Percentiles rank a stretch among this genome's conserved stretches.
These are phyloP conservation scores for Schizophyllum commune DNA, from an alignment of 1,284 basidiomycete genomes.

Conservation along the genomic window DNA sequence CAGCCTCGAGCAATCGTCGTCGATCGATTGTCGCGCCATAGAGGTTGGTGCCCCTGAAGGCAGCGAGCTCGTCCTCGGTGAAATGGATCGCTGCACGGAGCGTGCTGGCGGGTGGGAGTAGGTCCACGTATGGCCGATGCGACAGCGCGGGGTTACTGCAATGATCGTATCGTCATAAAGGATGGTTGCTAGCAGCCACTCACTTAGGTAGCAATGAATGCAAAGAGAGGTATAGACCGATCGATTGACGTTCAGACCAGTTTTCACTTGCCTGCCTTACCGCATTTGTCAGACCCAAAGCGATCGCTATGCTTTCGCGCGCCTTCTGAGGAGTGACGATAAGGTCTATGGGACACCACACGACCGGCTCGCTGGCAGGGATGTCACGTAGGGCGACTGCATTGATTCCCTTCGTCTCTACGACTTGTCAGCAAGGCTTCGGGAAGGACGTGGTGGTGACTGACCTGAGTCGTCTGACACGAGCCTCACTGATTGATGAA, in stretches of 20 bases:
- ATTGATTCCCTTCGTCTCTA: slow-evolving; percentile 48
- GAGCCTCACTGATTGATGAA: slow-evolving; percentile 27
- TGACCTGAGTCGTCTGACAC: slow-evolving; percentile 2
- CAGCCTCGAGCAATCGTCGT: slow-evolving; percentile 9
- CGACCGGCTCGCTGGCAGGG: slow-evolving; percentile 44
- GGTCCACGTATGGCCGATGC: slow-evolving; percentile 60
- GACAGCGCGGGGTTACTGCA: slow-evolving; percentile 22
- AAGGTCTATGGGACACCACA: slow-evolving; percentile 70
- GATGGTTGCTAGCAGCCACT: slow-evolving; percentile 7
- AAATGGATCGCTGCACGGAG: slow-evolving; percentile 79
- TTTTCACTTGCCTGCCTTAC: slow-evolving; percentile 18
- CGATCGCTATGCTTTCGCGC: slow-evolving; percentile 29
- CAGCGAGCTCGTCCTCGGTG: slow-evolving; percentile 47
- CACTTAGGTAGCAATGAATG: slow-evolving; percentile 54
- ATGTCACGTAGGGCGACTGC: slow-evolving; percentile 47
- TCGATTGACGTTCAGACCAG: slow-evolving; percentile 68
- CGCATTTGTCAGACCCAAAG: slow-evolving; percentile 25
- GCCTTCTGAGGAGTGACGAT: slow-evolving; percentile 58
- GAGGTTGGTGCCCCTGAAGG: slow-evolving; percentile 72
- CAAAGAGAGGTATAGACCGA: slow-evolving; percentile 63
- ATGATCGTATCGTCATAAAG: slow-evolving; percentile 9
- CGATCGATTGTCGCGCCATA: slow-evolving; percentile 66
- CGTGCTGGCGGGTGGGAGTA: slow-evolving; percentile 48
- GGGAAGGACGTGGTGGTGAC: slow-evolving; percentile 7
- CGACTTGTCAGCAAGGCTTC: slow-evolving; percentile 3